Percentiles rank a stretch among this genome's conserved stretches.
Conservation (phyloP, 2,329 filamentous ascomycete genomes). For the Epichloe amarillans region DNA sequence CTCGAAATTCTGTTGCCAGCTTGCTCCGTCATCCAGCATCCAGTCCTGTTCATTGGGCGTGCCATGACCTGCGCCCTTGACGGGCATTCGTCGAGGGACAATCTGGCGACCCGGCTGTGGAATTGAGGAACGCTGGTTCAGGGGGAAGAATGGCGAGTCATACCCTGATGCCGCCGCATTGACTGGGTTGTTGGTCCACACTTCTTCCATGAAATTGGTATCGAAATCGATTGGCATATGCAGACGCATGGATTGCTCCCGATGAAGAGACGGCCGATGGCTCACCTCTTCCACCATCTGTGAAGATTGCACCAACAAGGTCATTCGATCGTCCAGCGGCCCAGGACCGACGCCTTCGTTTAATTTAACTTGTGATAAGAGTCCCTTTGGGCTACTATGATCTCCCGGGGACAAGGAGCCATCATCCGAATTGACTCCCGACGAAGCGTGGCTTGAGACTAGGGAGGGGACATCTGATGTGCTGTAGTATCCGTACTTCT, state of each 20-base stretch:
- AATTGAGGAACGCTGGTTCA: not conserved
- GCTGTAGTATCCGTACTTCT: conserved; percentile 63
- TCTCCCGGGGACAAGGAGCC: conserved; percentile 14
- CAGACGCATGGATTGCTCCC: not conserved
- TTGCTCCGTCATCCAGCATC: conserved; percentile 43
- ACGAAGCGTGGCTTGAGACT: conserved; percentile 19
- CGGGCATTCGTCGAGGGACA: not conserved
- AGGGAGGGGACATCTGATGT: conserved; percentile 48
- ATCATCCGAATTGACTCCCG: conserved; percentile 17
- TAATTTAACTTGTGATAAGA: conserved; percentile 17
- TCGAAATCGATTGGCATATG: conserved; percentile 11
- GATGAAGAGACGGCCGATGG: not conserved
- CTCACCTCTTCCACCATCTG: conserved; percentile 2
- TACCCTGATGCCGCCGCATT: not conserved
- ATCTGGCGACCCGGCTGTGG: conserved; percentile 12
- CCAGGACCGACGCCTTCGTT: conserved; percentile 3
- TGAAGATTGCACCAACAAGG: conserved; percentile 7
- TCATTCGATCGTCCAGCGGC: conserved; percentile 6
- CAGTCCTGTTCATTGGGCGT: conserved; percentile 38
- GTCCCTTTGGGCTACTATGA: conserved; percentile 20
- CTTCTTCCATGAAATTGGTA: conserved; percentile 11
- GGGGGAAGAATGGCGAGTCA: conserved; percentile 2
- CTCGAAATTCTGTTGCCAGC: conserved; percentile 45
- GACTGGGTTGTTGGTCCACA: conserved; percentile 10
- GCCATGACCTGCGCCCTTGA: conserved; percentile 8